These are phyloP conservation scores for Boletellus deceptivus DNA, from an alignment of 1,284 basidiomycete genomes.

Conservation along the genomic window DNA sequence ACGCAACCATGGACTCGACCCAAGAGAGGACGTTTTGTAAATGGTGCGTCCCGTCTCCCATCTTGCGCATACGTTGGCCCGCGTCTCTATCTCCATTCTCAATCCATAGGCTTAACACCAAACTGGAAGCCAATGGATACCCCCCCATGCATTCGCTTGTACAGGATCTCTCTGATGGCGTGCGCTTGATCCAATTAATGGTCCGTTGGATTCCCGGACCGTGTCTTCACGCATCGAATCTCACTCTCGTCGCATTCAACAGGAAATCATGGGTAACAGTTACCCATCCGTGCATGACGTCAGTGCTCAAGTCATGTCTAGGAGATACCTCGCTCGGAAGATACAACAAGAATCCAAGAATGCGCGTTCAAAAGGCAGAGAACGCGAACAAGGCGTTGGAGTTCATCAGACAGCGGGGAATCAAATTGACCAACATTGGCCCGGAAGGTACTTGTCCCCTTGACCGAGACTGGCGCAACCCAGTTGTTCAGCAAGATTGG, in stretches of 20 bases:
- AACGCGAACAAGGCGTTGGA: conserved; percentile 96
- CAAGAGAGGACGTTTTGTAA: conserved; percentile 76
- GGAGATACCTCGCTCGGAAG: conserved; percentile 88
- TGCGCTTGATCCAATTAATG: conserved; percentile 91
- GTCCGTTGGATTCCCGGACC: conserved; percentile 41
- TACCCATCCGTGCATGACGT: conserved; percentile 5
- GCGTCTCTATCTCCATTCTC: neutral
- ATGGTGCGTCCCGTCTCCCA: conserved; percentile 52
- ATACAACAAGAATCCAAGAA: conserved; percentile 87
- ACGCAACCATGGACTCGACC: conserved; percentile 30
- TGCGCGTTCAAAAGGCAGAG: conserved; percentile 96
- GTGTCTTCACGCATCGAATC: neutral
- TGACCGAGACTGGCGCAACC: neutral
- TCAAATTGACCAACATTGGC: conserved; percentile 97
- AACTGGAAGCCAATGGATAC: conserved; percentile 82
- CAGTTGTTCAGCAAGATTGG: conserved; percentile 10
- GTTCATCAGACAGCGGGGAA: conserved; percentile 92
- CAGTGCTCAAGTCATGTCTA: conserved; percentile 30
- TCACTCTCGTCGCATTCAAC: conserved; percentile 6
- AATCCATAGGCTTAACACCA: conserved; percentile 83
- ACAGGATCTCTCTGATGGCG: conserved; percentile 91
- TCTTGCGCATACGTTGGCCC: neutral
- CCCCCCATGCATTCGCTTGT: conserved; percentile 91
- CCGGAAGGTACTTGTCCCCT: conserved; percentile 66
- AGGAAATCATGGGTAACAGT: conserved; percentile 89